Conservation (phyloP, 495 filamentous ascomycete species). For the Bacidia rubella region DNA sequence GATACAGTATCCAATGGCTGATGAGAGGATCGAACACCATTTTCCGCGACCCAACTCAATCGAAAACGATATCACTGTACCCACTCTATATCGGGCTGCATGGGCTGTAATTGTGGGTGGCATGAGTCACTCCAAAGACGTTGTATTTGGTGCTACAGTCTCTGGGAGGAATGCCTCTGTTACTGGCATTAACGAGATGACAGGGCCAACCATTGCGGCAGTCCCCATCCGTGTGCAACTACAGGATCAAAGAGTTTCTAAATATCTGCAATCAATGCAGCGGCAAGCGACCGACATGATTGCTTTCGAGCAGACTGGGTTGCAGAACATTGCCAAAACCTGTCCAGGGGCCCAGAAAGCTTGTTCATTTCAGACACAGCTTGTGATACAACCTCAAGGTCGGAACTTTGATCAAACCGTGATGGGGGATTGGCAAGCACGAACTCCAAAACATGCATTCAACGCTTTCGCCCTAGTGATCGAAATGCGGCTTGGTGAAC, state of each 20-base stretch:
- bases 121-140: constrained; percentile 20
- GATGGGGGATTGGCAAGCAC: not conserved
- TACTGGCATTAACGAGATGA: constrained; percentile 36
- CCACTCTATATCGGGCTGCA: constrained; percentile 19
- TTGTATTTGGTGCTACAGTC: constrained; percentile 35
- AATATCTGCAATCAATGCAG: constrained; percentile 33
- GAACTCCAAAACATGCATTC: not conserved
- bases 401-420: not conserved
- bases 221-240: constrained; percentile 36
- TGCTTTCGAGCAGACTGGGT: constrained; percentile 42
- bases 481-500: not conserved
- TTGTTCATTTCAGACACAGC: constrained; percentile 38
- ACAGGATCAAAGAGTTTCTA: constrained; percentile 12
- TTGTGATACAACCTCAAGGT: constrained; percentile 33
- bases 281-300: constrained; percentile 33
- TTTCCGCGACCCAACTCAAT: not conserved
- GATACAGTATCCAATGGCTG: not conserved
- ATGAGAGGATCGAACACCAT: not conserved
- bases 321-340: constrained; percentile 43
- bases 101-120: constrained; percentile 23
- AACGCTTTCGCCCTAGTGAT: not conserved
- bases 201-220: constrained; percentile 46
- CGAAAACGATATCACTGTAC: not conserved
- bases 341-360: constrained; percentile 35
- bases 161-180: constrained; percentile 40